Evolutionary conservation across 441 rosid genomes (phyloP), one percentile per base, ranked within the genome.

Genomic region (Gossypium gossypioides): DNA sequence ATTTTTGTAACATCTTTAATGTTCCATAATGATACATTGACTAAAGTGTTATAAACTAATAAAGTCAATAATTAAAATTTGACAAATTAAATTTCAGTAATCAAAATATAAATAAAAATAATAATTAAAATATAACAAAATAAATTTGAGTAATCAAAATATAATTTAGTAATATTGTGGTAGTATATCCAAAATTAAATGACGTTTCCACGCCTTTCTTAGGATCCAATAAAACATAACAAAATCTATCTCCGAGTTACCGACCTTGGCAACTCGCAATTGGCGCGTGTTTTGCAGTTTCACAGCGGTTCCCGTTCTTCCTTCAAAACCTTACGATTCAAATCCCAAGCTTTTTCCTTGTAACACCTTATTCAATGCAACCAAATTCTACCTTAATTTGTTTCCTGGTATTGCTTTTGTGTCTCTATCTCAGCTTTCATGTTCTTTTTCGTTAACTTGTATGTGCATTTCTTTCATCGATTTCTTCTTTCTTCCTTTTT

Each of bases 251-350:
- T 6, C 56, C 63, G 52, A 70, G 73, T 70, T 32, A 67, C 71
- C 72, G 73, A 44, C 68, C 48, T 77, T 72, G 66, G 70, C 78
- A 15, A 57, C 80, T 72, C 78, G 77, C 71, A 59, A 51, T 69
- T 72, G 79, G 70, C 82, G 79, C 77, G 78, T 76, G 77, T 66
- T 1, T 73, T 69, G 48, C 74, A 55, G 54, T 75, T 34, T 74
- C 37, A 65, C 76, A n/a, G 44, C 44, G 25, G 34, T 70, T 70
- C 69, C 25, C 32, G 61, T 21, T 34, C 78, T 51, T 46, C n/a
- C 22, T 77, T 57, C 57, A 72, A 48, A 48, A 16, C 37, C 69
- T 76, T 32, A 40, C 50, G 48, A 16, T 24, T 54, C 60, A 52
- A 68, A 68, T 29, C 60, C 72, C 50, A 68, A 51, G 21, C 60